phyloP scores from a whole-genome alignment of 2,329 filamentous ascomycete genomes.

The Xylariaceae sp. region DNA sequence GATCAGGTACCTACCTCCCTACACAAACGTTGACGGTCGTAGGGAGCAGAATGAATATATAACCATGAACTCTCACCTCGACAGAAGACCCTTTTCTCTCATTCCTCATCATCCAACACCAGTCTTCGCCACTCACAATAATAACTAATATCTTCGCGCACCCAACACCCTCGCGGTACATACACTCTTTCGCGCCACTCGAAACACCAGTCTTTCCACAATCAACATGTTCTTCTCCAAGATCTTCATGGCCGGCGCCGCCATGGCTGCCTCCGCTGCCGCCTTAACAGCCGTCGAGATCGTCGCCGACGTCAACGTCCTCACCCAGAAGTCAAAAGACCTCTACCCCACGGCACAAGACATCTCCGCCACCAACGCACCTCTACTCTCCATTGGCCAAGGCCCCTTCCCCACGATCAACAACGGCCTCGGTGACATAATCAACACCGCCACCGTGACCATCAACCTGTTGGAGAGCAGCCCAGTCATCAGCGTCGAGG shows the following conservation, averaged over 20 bases:
- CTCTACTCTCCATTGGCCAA: slow-evolving; percentile 11
- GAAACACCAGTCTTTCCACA: neutral
- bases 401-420: slow-evolving; percentile 13
- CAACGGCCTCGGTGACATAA: slow-evolving; percentile 13
- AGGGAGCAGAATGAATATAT: too few relatives aligned
- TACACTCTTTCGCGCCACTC: too few relatives aligned
- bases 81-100: too few relatives aligned
- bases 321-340: slow-evolving; percentile 8
- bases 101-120: too few relatives aligned
- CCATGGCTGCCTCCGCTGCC: slow-evolving; percentile 15
- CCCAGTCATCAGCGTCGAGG: slow-evolving; percentile 1
- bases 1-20: too few relatives aligned
- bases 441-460: slow-evolving; percentile 3
- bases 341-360: slow-evolving; percentile 11
- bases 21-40: too few relatives aligned
- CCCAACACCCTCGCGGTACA: too few relatives aligned
- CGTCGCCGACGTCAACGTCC: slow-evolving; percentile 2
- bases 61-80: too few relatives aligned
- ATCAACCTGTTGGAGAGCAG: neutral
- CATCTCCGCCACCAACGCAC: slow-evolving; percentile 17
- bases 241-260: slow-evolving; percentile 15
- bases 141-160: too few relatives aligned
- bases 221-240: slow-evolving; percentile 21
- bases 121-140: too few relatives aligned
- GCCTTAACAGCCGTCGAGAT: slow-evolving; percentile 12